Evolutionary conservation across 2,329 filamentous ascomycete species (phyloP), one percentile per base, ranked within the genome.

Genomic region (Aspergillus udagawae): DNA sequence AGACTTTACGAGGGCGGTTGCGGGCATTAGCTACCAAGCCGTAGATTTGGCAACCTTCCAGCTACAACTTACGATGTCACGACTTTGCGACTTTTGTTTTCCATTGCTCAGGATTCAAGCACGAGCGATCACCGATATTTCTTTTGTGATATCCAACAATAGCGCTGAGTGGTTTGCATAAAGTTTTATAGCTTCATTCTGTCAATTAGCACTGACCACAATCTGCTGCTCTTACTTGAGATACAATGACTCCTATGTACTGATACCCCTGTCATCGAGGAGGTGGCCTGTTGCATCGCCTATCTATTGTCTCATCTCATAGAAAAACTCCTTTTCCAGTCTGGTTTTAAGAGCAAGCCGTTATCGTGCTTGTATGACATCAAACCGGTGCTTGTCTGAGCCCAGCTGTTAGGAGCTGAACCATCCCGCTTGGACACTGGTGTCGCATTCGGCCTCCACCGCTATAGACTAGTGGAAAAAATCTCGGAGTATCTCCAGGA

Each of bases 1-100:
- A 70, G 21, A 49, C 63, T 35, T 53, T 73, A 9, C 65, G 63
- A 54, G 69, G 73, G 49, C 65, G 70, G 14, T 48, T 73, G 45
- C 66, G 67, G 41, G 57, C 57, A 8, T 54, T 72, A 57, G 67
- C 65, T 52, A 51, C 62, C 32, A 63, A 60, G 4, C 54, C 51
- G 9, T 52, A 51, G 35, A 29, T 20, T 42, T 28, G 23, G 52
- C 14, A 38, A 17, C 5, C 14, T 38, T 21, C 41, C 12, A 14
- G 12, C 23, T 23, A 38, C 32, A 51, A 53, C 23, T 64, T 52
- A 71, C 54, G 68, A 70, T 55, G 56, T 63, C 47, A 72, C 60
- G 69, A 69, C 58, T 51, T 47, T 55, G 27, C 9, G 25, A 53
- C 59, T 53, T 54, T 58, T 42, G 38, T 60, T 52, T 52, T 51